Evolutionary conservation across 2,329 filamentous ascomycete genomes (phyloP), one percentile per base, ranked within the genome.

Genomic region (Colletotrichum australisinense): DNA sequence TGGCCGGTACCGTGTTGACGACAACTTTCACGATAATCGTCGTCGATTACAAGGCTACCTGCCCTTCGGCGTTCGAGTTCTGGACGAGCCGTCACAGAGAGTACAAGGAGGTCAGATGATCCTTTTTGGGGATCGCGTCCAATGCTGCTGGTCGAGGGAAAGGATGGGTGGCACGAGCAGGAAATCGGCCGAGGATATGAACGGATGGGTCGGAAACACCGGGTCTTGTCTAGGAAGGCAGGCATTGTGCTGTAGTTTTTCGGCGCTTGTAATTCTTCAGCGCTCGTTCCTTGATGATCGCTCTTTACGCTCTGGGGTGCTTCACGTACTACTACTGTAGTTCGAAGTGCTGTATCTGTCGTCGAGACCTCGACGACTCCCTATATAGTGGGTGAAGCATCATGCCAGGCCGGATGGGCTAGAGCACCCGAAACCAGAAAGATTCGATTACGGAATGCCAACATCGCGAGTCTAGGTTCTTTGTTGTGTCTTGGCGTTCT

Each of bases 91-190:
- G 46, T 11, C 59, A 30, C 26, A 49, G 28, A 71, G 71, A 65
- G 71, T 52, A 74, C 72, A 72, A 32, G 8, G 19, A 63, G 19
- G 52, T 74, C 72, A 58, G 72, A 72, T 74, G 72, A 74, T 59
- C 30, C 26, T 9, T 66, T n/a, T 49, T 22, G 6, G 7, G 49
- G 52, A 49, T 52, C 52, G 63, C 58, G 24, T 74, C 52, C 24
- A 64, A 42, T 6, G 57, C 52, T 19, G 38, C 16, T 62, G 22
- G n/a, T 68, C 46, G 38, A 58, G 35, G 38, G 32, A 53, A 19
- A 30, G 38, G 52, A 32, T 73, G 69, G 63, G 72, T 74, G 24
- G 63, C 52, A 74, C 72, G 55, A 46, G 24, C 49, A 24, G 35
- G 49, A n/a, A 57, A 72, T 58, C 53, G 56, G 22, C 26, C 56